phyloP scores from a whole-genome alignment of 2,329 filamentous ascomycete species.

The Cylindrodendrum hubeiense region DNA sequence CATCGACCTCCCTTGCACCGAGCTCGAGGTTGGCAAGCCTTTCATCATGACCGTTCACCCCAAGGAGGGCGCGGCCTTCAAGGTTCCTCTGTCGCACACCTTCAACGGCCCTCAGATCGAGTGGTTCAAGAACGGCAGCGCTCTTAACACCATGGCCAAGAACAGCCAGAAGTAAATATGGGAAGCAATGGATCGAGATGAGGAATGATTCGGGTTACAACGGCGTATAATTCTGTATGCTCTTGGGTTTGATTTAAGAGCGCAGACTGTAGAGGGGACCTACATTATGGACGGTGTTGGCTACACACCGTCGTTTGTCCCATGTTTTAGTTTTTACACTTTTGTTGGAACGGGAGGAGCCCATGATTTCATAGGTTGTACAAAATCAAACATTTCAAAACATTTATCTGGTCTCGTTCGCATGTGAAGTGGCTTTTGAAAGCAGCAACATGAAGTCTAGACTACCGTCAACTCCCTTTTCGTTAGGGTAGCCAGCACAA shows the following conservation, averaged over 20 bases:
- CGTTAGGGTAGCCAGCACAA: no score
- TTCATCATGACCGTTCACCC: constrained; percentile 93
- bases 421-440: neutral
- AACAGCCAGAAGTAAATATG: constrained; percentile 45
- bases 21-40: constrained; percentile 93
- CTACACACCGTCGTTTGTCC: constrained; percentile 32
- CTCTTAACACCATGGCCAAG: constrained; percentile 99
- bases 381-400: constrained; percentile 44
- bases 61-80: constrained; percentile 84
- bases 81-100: constrained; percentile 89
- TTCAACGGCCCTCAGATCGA: constrained; percentile 98
- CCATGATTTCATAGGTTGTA: constrained; percentile 46
- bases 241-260: constrained; percentile 38
- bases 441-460: no score
- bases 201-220: constrained; percentile 40
- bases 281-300: constrained; percentile 33
- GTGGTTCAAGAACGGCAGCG: constrained; percentile 99
- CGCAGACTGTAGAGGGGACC: constrained; percentile 42
- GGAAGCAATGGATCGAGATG: constrained; percentile 29
- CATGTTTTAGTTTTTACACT: constrained; percentile 40
- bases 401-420: neutral
- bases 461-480: no score
- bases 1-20: constrained; percentile 87
- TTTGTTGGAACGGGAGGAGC: constrained; percentile 39
- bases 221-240: constrained; percentile 45